Evolutionary conservation across 305 asterid genomes (phyloP).

Genomic region (Striga hermonthica): DNA sequence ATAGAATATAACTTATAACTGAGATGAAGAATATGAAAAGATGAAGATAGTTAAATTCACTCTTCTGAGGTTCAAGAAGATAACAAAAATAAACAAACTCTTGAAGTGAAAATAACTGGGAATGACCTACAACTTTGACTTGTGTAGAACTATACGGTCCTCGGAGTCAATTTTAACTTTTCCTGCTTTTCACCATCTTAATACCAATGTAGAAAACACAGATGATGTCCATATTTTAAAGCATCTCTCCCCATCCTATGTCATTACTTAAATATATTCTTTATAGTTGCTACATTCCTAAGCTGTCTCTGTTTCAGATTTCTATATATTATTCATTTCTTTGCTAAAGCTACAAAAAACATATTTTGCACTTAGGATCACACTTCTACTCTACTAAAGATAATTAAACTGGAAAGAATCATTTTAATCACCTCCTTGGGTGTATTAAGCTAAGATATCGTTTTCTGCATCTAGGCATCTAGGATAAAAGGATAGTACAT

Average conservation of each 20-base stretch:
- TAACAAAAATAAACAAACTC: background rate
- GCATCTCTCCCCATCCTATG: constrained; percentile 15
- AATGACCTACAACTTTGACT: constrained; percentile 20
- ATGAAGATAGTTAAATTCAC: constrained; percentile 19
- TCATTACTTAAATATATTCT: constrained; percentile 10
- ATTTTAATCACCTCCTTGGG: background rate
- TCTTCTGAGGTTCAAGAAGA: background rate
- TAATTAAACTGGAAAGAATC: background rate
- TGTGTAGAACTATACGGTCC: background rate
- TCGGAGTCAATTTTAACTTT: background rate
- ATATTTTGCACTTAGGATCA: constrained; percentile 23
- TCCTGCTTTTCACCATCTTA: background rate
- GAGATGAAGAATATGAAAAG: constrained; percentile 2
- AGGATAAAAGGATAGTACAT: background rate
- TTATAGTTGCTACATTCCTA: constrained; percentile 3
- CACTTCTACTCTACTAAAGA: background rate
- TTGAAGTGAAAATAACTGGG: constrained; percentile 14
- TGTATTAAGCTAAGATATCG: constrained; percentile 1
- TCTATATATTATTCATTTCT: constrained; percentile 1
- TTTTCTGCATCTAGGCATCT: background rate
- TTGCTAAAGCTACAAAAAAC: constrained; percentile 16
- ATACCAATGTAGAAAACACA: background rate
- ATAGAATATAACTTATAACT: background rate
- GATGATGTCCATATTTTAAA: background rate
- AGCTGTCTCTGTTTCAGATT: background rate